Evolutionary conservation across 2,329 filamentous ascomycete species (phyloP).

Genomic region (Chrysoporthe cubensis): DNA sequence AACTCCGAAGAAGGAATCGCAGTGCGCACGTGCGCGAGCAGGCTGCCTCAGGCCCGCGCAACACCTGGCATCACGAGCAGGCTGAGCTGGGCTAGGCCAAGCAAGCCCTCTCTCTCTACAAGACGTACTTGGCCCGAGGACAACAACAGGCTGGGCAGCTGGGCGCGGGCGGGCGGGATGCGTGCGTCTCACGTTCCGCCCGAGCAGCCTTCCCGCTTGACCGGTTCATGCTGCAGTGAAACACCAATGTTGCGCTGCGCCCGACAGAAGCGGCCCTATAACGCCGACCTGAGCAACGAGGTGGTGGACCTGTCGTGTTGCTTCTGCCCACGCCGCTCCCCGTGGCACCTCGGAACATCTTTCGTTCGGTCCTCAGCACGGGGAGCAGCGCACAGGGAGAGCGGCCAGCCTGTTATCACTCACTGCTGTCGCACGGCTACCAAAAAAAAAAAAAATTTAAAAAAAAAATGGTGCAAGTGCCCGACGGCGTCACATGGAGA

Average conservation of each 20-base stretch:
- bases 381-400: too few relatives aligned
- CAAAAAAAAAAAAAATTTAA: too few relatives aligned
- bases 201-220: background rate
- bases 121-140: too few relatives aligned
- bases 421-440: background rate
- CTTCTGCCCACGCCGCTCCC: background rate
- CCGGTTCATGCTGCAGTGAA: background rate
- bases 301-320: background rate
- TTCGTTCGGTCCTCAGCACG: too few relatives aligned
- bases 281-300: background rate
- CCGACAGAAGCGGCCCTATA: background rate
- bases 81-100: background rate
- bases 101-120: background rate
- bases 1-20: too few relatives aligned
- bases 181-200: background rate
- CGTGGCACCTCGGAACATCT: background rate
- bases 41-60: background rate
- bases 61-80: background rate
- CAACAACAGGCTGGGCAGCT: too few relatives aligned
- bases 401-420: background rate
- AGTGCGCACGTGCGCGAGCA: too few relatives aligned
- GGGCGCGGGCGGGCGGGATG: too few relatives aligned
- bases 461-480: background rate
- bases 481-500: background rate
- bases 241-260: too few relatives aligned